phyloP scores from a whole-genome alignment of 140 eudicot genomes.

The Cichorium intybus region DNA sequence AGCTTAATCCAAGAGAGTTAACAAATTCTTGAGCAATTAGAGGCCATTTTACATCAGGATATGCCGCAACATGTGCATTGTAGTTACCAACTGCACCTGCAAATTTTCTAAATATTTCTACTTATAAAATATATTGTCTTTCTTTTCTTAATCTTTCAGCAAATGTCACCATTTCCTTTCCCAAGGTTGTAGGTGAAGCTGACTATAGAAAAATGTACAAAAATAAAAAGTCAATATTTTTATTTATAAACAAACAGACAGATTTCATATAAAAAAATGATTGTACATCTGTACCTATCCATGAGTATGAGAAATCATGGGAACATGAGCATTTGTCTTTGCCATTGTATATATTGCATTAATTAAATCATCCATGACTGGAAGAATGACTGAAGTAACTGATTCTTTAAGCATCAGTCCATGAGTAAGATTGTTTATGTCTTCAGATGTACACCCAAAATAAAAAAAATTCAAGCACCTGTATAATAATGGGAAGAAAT shows the following conservation, averaged over 20 bases:
- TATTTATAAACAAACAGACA: too few species aligned
- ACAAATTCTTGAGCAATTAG: constrained; percentile 83
- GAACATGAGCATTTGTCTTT: constrained; percentile 54
- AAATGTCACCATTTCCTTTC: too few species aligned
- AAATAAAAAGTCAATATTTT: too few species aligned
- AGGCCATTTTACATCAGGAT: constrained; percentile 81
- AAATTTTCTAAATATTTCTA: constrained; percentile 83
- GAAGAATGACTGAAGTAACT: constrained; percentile 52
- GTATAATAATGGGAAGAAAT: constrained; percentile 27
- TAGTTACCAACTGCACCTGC: constrained; percentile 98
- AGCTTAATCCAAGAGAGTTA: constrained; percentile 79
- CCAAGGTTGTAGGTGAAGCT: too few species aligned
- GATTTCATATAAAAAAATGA: too few species aligned
- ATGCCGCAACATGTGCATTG: too few species aligned
- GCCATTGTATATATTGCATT: constrained; percentile 58
- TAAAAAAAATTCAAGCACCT: constrained; percentile 96
- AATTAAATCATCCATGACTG: constrained; percentile 71
- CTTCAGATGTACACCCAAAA: constrained; percentile 98
- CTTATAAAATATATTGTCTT: constrained; percentile 49
- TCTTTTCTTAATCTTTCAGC: too few species aligned
- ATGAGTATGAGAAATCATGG: constrained; percentile 98
- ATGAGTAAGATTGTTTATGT: constrained; percentile 92
- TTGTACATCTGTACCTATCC: constrained; percentile 68
- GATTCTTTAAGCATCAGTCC: constrained; percentile 90
- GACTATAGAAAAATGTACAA: too few species aligned